Conservation (phyloP, 305 asterid species). For the Fraxinus sp. region DNA sequence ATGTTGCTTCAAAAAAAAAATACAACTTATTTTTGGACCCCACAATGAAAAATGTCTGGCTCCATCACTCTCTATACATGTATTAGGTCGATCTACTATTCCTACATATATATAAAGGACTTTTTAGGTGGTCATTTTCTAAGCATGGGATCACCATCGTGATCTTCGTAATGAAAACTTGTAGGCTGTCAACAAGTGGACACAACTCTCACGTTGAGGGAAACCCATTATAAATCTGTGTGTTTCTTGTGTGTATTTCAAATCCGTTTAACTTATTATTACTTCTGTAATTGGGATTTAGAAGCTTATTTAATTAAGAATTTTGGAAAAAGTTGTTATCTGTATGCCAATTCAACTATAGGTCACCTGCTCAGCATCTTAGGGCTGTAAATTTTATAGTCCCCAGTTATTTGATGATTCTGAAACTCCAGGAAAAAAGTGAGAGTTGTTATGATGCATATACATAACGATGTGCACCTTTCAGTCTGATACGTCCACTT, state of each 20-base stretch:
- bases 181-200: not conserved
- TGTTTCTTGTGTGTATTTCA: not conserved
- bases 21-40: not conserved
- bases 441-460: not conserved
- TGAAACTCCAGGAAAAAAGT: not conserved
- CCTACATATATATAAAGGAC: not conserved
- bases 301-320: not conserved
- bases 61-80: not conserved
- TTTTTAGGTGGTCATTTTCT: not conserved
- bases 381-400: not conserved
- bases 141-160: not conserved
- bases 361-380: not conserved
- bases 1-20: too few species aligned
- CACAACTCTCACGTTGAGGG: not conserved
- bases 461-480: not conserved
- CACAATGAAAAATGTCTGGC: not conserved
- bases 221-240: not conserved
- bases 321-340: not conserved
- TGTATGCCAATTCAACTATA: not conserved
- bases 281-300: not conserved
- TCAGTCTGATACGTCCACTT: not conserved
- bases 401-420: not conserved
- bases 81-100: not conserved
- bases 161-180: not conserved
- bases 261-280: not conserved